Percentiles rank a stretch among this genome's conserved stretches.
These are phyloP conservation scores for Haematococcus sp. DNA, from an alignment of 139 green algal genomes.

Conservation along the genomic window DNA sequence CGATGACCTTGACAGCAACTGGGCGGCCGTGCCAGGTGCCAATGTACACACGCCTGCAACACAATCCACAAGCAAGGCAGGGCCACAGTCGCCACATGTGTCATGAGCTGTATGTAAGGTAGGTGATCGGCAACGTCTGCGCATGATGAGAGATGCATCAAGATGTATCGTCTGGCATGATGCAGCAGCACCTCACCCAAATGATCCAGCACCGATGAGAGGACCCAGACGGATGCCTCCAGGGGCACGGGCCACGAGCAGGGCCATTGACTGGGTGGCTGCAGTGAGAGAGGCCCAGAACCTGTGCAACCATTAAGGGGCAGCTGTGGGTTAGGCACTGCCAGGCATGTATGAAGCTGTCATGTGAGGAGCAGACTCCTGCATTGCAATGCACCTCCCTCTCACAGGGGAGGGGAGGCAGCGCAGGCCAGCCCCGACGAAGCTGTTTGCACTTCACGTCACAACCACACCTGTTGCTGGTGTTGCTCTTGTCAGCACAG, in stretches of 20 bases:
- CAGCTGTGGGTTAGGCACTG: too few species aligned
- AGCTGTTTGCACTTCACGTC: too few species aligned
- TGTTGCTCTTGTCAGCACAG: constrained; percentile 2
- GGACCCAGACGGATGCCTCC: not conserved
- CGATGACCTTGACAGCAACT: not conserved
- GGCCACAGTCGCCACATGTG: too few species aligned
- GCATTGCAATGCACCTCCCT: too few species aligned
- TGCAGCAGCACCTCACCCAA: not conserved
- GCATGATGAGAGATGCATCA: too few species aligned
- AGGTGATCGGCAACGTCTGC: too few species aligned
- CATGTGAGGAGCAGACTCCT: too few species aligned
- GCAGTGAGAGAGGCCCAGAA: not conserved
- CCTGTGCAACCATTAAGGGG: not conserved
- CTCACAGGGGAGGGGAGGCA: too few species aligned
- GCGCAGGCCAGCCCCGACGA: not conserved
- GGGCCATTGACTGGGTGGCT: not conserved
- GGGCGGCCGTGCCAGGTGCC: not conserved
- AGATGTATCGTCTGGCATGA: not conserved
- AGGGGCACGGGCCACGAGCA: too few species aligned
- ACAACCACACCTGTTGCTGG: not conserved
- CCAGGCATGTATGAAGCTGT: too few species aligned
- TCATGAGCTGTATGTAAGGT: too few species aligned
- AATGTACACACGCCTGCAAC: not conserved
- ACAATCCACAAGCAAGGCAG: not conserved
- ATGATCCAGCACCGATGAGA: not conserved